Evolutionary conservation across 2,329 filamentous ascomycete species (phyloP).

Genomic region (Fusarium nurragi): DNA sequence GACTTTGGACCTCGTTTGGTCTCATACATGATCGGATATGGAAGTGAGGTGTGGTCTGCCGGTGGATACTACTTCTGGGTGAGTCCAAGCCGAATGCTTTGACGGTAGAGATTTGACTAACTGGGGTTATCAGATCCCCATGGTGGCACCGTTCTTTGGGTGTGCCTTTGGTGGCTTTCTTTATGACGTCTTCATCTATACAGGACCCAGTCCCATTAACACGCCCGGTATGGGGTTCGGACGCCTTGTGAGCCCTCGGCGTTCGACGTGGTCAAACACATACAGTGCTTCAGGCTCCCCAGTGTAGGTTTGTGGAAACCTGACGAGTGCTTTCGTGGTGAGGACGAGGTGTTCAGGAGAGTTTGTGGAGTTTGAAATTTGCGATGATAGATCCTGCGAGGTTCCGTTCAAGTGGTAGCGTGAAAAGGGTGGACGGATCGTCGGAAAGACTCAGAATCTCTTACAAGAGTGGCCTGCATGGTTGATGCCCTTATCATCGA

Average conservation of each 20-base stretch:
- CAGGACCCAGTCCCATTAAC: constrained; percentile 75
- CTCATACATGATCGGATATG: constrained; percentile 74
- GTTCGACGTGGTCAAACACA: constrained; percentile 52
- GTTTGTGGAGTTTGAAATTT: neutral
- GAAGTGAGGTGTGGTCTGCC: constrained; percentile 71
- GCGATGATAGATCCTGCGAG: neutral
- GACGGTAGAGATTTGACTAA: neutral
- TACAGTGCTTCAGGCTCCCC: constrained; percentile 39
- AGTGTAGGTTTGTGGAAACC: constrained; percentile 12
- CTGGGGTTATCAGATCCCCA: constrained; percentile 64
- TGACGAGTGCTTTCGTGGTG: neutral
- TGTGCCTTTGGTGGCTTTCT: constrained; percentile 71
- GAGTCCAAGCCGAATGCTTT: constrained; percentile 36
- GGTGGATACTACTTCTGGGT: constrained; percentile 80
- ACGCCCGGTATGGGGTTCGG: constrained; percentile 71
- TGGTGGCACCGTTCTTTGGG: constrained; percentile 75
- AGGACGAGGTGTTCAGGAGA: neutral
- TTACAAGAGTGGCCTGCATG: neutral
- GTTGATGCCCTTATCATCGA: neutral
- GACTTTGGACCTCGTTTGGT: constrained; percentile 76
- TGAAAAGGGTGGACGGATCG: neutral
- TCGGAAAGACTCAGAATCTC: neutral
- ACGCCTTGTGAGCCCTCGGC: constrained; percentile 53
- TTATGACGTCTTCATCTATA: constrained; percentile 75
- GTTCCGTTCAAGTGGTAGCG: neutral